Evolutionary conservation across 805 yeast species (phyloP).

Genomic region (Kodamaea kakaduensis): DNA sequence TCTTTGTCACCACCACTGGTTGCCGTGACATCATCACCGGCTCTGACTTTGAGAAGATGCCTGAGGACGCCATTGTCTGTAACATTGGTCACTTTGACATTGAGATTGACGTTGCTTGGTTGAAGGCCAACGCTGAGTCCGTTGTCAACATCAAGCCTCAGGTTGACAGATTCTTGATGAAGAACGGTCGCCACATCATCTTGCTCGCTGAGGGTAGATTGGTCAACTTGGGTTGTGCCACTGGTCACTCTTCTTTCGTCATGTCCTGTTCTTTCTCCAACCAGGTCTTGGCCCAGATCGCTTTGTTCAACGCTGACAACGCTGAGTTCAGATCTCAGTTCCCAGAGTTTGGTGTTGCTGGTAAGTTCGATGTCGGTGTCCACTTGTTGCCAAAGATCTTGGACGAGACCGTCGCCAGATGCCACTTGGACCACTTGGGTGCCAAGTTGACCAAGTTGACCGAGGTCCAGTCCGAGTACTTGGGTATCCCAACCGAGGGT

Average conservation of each 20-base stretch:
- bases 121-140: conserved; percentile 88
- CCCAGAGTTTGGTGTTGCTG: conserved; percentile 90
- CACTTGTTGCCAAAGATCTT: conserved; percentile 96
- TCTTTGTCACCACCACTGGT: conserved; percentile 98
- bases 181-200: conserved; percentile 88
- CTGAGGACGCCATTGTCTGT: conserved; percentile 99
- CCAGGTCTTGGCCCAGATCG: conserved; percentile 99
- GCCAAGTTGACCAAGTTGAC: conserved; percentile 78
- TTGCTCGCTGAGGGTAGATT: conserved; percentile 98
- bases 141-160: conserved; percentile 98
- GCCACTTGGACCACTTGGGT: conserved; percentile 93
- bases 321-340: conserved; percentile 69
- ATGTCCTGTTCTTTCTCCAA: conserved; percentile 99
- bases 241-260: conserved; percentile 98
- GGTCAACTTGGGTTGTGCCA: conserved; percentile 99
- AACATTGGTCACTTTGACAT: conserved; percentile 99
- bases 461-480: conserved; percentile 85
- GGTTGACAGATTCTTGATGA: conserved; percentile 93
- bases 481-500: conserved; percentile 87
- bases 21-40: conserved; percentile 97
- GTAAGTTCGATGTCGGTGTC: conserved; percentile 87
- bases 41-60: conserved; percentile 85
- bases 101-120: conserved; percentile 99
- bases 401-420: conserved; percentile 97
- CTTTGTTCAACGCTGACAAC: conserved; percentile 87